These are phyloP conservation scores for Blastobotrys serpentis DNA, from an alignment of 1,139 yeast genomes.

Conservation along the genomic window DNA sequence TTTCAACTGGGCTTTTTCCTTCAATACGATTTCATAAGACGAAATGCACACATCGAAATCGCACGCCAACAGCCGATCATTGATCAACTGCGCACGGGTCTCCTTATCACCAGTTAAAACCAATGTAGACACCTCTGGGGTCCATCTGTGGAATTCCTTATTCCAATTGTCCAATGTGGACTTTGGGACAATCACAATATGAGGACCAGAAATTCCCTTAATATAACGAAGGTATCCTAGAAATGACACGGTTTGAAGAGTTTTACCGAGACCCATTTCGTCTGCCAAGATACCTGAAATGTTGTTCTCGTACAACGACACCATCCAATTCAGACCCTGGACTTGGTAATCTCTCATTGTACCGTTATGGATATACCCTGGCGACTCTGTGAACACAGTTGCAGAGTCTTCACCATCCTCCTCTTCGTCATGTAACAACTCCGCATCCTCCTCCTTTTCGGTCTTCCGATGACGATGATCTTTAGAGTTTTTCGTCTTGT, in stretches of 20 bases:
- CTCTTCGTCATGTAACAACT: slow-evolving; percentile 69
- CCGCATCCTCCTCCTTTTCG: slow-evolving; percentile 92
- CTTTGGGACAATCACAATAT: slow-evolving; percentile 88
- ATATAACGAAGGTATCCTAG: slow-evolving; percentile 81
- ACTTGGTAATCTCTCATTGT: slow-evolving; percentile 80
- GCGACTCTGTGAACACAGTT: slow-evolving; percentile 73
- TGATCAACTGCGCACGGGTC: slow-evolving; percentile 60
- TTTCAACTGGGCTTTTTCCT: slow-evolving; percentile 77
- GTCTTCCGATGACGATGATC: slow-evolving; percentile 53
- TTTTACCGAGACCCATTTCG: slow-evolving; percentile 98
- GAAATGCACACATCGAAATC: slow-evolving; percentile 88
- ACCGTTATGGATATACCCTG: slow-evolving; percentile 61
- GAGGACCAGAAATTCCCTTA: slow-evolving; percentile 83
- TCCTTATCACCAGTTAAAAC: slow-evolving; percentile 89
- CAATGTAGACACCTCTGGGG: slow-evolving; percentile 88
- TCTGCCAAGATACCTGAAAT: slow-evolving; percentile 92
- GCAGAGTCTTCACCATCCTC: slow-evolving; percentile 43
- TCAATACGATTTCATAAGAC: slow-evolving; percentile 87
- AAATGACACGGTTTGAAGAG: slow-evolving; percentile 89
- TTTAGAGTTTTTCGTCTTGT: slow-evolving; percentile 27
- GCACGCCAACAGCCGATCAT: slow-evolving; percentile 59
- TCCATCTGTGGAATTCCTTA: slow-evolving; percentile 90
- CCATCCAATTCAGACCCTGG: slow-evolving; percentile 91
- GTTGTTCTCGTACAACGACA: slow-evolving; percentile 77
- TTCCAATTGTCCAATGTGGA: slow-evolving; percentile 95